Evolutionary conservation across 129 eudicot genomes (phyloP).

Genomic region (Ambrosia trifida): DNA sequence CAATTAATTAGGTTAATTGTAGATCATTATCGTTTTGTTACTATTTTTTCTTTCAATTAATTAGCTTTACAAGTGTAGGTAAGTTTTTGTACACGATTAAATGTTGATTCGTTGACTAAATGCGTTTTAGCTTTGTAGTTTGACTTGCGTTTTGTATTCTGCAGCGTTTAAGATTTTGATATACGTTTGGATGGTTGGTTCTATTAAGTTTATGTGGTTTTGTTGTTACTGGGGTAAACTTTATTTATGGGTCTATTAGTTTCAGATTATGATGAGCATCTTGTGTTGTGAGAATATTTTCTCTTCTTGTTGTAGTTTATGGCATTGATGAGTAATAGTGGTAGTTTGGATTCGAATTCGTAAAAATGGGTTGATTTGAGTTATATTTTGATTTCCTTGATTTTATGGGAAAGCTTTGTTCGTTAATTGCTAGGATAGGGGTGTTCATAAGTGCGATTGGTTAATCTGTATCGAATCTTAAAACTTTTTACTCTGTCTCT

Average conservation of each 20-base stretch:
- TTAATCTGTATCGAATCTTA: no score
- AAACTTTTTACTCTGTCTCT: no score
- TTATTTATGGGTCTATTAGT: background rate
- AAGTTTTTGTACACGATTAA: conserved; percentile 20
- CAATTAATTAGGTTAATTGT: no score
- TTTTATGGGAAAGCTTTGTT: no score
- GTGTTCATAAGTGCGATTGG: no score
- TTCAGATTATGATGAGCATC: background rate
- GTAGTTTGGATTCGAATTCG: no score
- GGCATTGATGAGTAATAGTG: no score
- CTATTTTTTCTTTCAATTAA: background rate
- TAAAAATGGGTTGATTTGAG: no score
- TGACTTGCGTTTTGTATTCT: conserved; percentile 16
- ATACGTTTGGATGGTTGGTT: conserved; percentile 4
- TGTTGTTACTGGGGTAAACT: conserved; percentile 21
- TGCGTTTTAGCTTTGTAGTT: conserved; percentile 10
- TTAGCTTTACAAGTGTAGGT: conserved; percentile 8
- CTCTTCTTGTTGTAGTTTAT: background rate
- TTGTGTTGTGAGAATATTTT: background rate
- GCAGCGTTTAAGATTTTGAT: conserved; percentile 19
- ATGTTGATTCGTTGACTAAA: conserved; percentile 6
- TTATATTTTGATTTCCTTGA: no score
- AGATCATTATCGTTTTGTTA: background rate
- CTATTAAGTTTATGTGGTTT: conserved; percentile 10
- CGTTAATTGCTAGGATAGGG: no score